phyloP scores from a whole-genome alignment of 257 asterid genomes.

The Solanum megistacrolobum region DNA sequence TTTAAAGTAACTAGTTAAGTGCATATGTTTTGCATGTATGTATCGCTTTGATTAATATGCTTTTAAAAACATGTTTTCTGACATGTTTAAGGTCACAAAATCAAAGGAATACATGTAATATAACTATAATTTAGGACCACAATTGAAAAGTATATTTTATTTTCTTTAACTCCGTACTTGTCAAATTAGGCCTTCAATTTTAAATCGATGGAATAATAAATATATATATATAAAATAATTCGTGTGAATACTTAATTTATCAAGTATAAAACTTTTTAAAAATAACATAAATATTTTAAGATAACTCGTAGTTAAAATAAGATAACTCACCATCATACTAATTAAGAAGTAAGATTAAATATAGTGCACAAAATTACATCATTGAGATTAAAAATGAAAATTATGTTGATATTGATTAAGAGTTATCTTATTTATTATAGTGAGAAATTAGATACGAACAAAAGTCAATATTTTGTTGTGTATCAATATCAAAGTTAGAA shows the following conservation, averaged over 20 bases:
- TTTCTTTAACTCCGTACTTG: too few species aligned
- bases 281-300: neutral
- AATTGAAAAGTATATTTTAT: too few species aligned
- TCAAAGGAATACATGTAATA: too few species aligned
- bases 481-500: neutral
- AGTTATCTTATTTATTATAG: neutral
- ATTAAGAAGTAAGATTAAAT: neutral
- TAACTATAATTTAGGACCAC: neutral
- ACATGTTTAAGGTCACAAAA: too few species aligned
- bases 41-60: too few species aligned
- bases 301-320: neutral
- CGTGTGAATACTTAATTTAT: too few species aligned
- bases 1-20: neutral
- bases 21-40: too few species aligned
- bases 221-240: too few species aligned
- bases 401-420: neutral
- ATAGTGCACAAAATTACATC: neutral
- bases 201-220: neutral
- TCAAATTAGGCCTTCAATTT: neutral
- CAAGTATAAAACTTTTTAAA: neutral
- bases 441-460: neutral
- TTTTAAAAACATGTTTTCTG: too few species aligned
- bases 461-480: neutral
- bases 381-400: neutral
- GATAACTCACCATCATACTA: neutral